Conservation (phyloP, 2,329 filamentous ascomycete species). For the Hypoxylon sp. region DNA sequence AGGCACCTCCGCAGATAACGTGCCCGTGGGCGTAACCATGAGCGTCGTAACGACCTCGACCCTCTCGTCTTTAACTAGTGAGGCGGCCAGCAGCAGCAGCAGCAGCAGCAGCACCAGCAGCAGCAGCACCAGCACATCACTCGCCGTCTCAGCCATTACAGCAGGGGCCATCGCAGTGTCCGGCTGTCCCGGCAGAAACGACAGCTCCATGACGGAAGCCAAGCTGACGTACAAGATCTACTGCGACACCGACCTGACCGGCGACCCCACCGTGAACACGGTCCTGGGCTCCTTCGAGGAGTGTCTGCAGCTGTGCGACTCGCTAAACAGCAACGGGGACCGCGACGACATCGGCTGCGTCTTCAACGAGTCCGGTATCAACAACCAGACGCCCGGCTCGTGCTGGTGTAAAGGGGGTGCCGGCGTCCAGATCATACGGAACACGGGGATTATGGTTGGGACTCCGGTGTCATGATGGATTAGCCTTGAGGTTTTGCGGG, state of each 20-base stretch:
- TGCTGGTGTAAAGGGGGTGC: conserved; percentile 31
- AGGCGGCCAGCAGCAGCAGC: conserved; percentile 1
- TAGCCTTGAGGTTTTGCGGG: too few species aligned
- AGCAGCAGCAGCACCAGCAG: conserved; percentile 3
- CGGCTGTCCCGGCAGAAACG: conserved; percentile 19
- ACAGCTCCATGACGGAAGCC: background rate
- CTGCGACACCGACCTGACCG: conserved; percentile 32
- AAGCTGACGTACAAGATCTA: conserved; percentile 16
- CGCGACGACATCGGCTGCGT: background rate
- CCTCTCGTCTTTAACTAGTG: conserved; percentile 3
- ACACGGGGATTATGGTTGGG: conserved; percentile 21
- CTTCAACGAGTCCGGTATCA: conserved; percentile 1
- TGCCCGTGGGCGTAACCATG: conserved; percentile 6
- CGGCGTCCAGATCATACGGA: conserved; percentile 7
- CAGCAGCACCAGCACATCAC: conserved; percentile 5
- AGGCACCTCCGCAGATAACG: conserved; percentile 12
- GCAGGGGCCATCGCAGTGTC: conserved; percentile 7
- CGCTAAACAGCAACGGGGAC: conserved; percentile 14
- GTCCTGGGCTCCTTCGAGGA: conserved; percentile 22
- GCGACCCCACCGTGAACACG: conserved; percentile 13
- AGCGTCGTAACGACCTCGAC: conserved; percentile 4
- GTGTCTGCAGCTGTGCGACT: conserved; percentile 27
- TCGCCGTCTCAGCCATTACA: conserved; percentile 5
- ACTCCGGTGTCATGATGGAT: background rate
- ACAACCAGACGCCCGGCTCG: conserved; percentile 14